Conservation (phyloP, 2,329 filamentous ascomycete genomes). For the Phoma sp. region DNA sequence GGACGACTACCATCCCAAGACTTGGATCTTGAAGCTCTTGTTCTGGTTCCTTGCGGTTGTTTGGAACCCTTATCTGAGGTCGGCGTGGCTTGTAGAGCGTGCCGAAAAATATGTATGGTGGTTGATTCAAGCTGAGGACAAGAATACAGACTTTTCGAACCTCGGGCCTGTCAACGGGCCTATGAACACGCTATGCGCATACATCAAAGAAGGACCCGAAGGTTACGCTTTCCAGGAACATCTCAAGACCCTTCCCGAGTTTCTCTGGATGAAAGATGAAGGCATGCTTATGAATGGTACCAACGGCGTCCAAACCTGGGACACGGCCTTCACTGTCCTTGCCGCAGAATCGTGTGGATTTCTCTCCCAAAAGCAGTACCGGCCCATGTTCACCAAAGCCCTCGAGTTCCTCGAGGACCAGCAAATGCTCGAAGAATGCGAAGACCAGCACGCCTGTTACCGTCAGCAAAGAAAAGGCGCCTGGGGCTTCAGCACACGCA, state of each 20-base stretch:
- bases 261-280: constrained; percentile 88
- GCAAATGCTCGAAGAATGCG: constrained; percentile 84
- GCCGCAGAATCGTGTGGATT: constrained; percentile 80
- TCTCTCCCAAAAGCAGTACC: constrained; percentile 77
- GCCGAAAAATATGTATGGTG: constrained; percentile 84
- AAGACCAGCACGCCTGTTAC: constrained; percentile 80
- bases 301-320: constrained; percentile 98
- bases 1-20: constrained; percentile 95
- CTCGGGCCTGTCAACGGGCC: constrained; percentile 88
- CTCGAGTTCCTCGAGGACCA: constrained; percentile 87
- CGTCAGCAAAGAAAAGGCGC: constrained; percentile 90
- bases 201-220: constrained; percentile 81
- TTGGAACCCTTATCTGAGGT: constrained; percentile 79
- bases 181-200: constrained; percentile 89
- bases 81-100: constrained; percentile 67
- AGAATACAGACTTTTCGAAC: constrained; percentile 86
- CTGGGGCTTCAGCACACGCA: constrained; percentile 93
- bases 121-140: constrained; percentile 87
- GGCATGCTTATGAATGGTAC: constrained; percentile 96
- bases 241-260: constrained; percentile 81
- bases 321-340: constrained; percentile 89
- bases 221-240: constrained; percentile 75
- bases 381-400: constrained; percentile 81
- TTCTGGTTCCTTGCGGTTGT: constrained; percentile 82
- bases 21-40: constrained; percentile 76